Evolutionary conservation across 2,329 filamentous ascomycete species (phyloP).

Genomic region (Drechslerella dactyloides): DNA sequence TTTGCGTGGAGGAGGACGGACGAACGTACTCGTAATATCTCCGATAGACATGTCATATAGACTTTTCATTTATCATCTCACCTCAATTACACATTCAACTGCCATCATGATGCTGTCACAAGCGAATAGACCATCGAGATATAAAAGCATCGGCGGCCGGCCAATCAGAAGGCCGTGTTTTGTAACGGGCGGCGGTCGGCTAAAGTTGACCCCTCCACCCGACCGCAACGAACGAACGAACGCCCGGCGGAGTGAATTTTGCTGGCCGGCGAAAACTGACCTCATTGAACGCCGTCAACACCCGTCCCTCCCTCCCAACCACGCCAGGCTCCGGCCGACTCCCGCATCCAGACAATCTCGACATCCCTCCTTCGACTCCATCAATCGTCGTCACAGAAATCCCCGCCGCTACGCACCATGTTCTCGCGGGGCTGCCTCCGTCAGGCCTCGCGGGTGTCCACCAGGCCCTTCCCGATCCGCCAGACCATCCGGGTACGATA

Average conservation of each 20-base stretch:
- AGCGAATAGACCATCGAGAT: not conserved
- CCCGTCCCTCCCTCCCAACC: conserved; percentile 35
- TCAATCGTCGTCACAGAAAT: not conserved
- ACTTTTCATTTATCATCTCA: too few relatives aligned
- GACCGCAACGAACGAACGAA: too few relatives aligned
- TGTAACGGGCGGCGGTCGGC: conserved; percentile 37
- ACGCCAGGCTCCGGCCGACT: conserved; percentile 40
- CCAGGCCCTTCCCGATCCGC: conserved; percentile 56
- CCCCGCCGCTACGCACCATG: conserved; percentile 23
- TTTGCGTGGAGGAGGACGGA: not conserved
- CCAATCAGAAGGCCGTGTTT: conserved; percentile 40
- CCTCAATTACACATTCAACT: too few relatives aligned
- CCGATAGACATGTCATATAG: not conserved
- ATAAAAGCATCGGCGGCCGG: not conserved
- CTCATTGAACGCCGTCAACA: conserved; percentile 20
- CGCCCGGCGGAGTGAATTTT: conserved; percentile 45
- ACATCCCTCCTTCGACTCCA: conserved; percentile 31
- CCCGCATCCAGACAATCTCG: too few relatives aligned
- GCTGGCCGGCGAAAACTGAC: conserved; percentile 22
- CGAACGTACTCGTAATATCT: not conserved
- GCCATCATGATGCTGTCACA: not conserved
- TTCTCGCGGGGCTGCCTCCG: conserved; percentile 49
- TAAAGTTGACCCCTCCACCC: conserved; percentile 47
- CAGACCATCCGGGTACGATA: conserved; percentile 73
- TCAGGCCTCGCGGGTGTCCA: conserved; percentile 44